phyloP scores from a whole-genome alignment of 2,329 filamentous ascomycete genomes.

The Hypoxylon sp. region DNA sequence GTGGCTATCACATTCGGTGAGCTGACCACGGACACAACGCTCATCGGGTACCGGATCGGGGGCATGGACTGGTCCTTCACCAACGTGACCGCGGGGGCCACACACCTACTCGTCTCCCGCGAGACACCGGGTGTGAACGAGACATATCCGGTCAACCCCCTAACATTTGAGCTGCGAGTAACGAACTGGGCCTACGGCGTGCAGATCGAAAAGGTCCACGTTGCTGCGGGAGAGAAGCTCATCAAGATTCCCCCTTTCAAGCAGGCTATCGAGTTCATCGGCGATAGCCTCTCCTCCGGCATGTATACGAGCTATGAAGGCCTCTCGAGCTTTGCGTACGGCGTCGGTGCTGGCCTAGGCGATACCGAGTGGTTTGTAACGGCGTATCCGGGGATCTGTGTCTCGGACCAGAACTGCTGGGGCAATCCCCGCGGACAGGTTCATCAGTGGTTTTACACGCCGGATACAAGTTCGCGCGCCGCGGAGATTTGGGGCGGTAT shows the following conservation, averaged over 20 bases:
- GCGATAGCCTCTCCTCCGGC: slow-evolving; percentile 65
- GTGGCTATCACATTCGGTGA: slow-evolving; percentile 68
- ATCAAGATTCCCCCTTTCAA: slow-evolving; percentile 57
- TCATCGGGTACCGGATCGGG: slow-evolving; percentile 70
- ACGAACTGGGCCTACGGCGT: slow-evolving; percentile 73
- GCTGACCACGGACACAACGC: slow-evolving; percentile 61
- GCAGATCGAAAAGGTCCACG: slow-evolving; percentile 66
- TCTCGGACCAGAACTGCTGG: slow-evolving; percentile 68
- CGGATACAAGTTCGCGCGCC: slow-evolving; percentile 65
- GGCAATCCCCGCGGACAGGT: slow-evolving; percentile 63
- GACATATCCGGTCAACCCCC: slow-evolving; percentile 59
- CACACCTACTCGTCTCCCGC: slow-evolving; percentile 66
- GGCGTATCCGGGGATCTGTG: slow-evolving; percentile 70
- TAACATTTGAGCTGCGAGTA: slow-evolving; percentile 69
- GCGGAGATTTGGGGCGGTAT: slow-evolving; percentile 58
- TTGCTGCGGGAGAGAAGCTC: slow-evolving; percentile 60
- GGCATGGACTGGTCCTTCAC: slow-evolving; percentile 72
- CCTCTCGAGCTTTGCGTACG: slow-evolving; percentile 68
- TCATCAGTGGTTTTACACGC: slow-evolving; percentile 70
- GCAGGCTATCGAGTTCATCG: slow-evolving; percentile 60
- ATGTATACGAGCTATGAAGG: slow-evolving; percentile 71
- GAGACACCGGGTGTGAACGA: slow-evolving; percentile 60
- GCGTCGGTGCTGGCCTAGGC: slow-evolving; percentile 68
- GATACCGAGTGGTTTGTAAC: slow-evolving; percentile 70
- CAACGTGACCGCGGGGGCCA: slow-evolving; percentile 68